Evolutionary conservation across 2,329 filamentous ascomycete genomes (phyloP).

Genomic region (Clathrospora elynae): DNA sequence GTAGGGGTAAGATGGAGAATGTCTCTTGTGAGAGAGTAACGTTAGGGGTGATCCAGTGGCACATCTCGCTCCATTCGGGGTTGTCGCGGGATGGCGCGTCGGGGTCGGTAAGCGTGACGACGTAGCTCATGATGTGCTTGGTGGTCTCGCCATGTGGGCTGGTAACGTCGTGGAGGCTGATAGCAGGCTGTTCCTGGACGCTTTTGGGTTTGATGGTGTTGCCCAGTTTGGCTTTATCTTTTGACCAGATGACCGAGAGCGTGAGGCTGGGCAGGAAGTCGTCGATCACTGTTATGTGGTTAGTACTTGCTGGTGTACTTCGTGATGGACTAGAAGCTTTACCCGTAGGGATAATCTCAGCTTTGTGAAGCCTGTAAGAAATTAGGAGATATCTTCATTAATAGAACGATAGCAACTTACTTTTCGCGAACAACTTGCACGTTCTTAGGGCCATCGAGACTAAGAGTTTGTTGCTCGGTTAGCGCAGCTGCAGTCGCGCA

Average conservation of each 20-base stretch:
- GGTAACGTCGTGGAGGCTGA: conserved; percentile 47
- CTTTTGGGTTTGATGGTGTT: conserved; percentile 58
- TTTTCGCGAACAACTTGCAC: conserved; percentile 35
- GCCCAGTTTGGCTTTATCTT: conserved; percentile 53
- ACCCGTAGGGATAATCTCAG: conserved; percentile 51
- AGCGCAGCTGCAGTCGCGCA: conserved; percentile 20
- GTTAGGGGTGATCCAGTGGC: conserved; percentile 59
- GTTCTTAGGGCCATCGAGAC: conserved; percentile 18
- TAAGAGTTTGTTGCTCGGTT: conserved; percentile 37
- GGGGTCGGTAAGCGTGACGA: conserved; percentile 61
- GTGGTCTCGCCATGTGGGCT: conserved; percentile 22
- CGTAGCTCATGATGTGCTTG: conserved; percentile 49
- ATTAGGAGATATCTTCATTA: conserved; percentile 3
- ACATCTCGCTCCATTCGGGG: conserved; percentile 63
- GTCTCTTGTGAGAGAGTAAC: conserved; percentile 34
- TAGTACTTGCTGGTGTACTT: conserved; percentile 1
- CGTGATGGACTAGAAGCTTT: neutral
- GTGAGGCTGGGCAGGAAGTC: conserved; percentile 62
- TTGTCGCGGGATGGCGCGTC: conserved; percentile 61
- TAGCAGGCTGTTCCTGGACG: conserved; percentile 50
- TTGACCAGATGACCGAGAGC: conserved; percentile 56
- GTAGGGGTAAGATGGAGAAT: conserved; percentile 34
- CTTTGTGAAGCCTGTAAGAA: conserved; percentile 41
- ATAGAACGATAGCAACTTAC: conserved; percentile 19
- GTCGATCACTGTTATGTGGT: conserved; percentile 57